A percentile compares a stretch with the other conserved stretches of the same genome.
Conservation (phyloP, 495 filamentous ascomycete genomes). For the Haplographium delicatum region DNA sequence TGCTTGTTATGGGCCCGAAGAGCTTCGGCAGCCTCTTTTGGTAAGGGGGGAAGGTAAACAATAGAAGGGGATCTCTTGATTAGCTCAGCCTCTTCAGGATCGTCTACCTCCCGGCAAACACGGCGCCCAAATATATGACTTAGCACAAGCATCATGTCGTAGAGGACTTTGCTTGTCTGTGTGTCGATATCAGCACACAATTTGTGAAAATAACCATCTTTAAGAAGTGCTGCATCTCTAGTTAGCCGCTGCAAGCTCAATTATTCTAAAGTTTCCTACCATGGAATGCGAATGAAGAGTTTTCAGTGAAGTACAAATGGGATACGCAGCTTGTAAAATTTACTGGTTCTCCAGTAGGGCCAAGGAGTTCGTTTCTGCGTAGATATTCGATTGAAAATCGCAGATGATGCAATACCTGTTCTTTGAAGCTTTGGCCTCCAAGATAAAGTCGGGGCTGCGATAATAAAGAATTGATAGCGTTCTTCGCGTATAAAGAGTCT, state of each 20-base stretch:
- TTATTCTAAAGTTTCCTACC: conserved; percentile 16
- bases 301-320: conserved; percentile 71
- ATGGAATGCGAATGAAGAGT: conserved; percentile 68
- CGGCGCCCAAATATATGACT: conserved; percentile 61
- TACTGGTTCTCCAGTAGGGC: conserved; percentile 50
- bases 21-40: conserved; percentile 45
- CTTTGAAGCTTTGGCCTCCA: conserved; percentile 53
- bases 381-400: conserved; percentile 79
- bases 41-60: conserved; percentile 59
- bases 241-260: conserved; percentile 2
- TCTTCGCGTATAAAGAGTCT: conserved; percentile 51
- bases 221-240: conserved; percentile 44
- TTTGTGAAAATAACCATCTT: conserved; percentile 59
- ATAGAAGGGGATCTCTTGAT: conserved; percentile 50
- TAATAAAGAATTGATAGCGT: conserved; percentile 59
- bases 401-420: conserved; percentile 66
- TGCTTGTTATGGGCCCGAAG: conserved; percentile 56
- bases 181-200: conserved; percentile 48
- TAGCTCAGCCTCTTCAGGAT: conserved; percentile 29
- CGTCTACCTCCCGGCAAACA: conserved; percentile 31
- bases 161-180: conserved; percentile 34
- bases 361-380: conserved; percentile 59
- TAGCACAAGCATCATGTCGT: conserved; percentile 58
- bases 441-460: conserved; percentile 65
- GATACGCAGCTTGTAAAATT: conserved; percentile 63